Conservation (phyloP, 2,329 filamentous ascomycete species). For the Ciborinia camelliae region DNA sequence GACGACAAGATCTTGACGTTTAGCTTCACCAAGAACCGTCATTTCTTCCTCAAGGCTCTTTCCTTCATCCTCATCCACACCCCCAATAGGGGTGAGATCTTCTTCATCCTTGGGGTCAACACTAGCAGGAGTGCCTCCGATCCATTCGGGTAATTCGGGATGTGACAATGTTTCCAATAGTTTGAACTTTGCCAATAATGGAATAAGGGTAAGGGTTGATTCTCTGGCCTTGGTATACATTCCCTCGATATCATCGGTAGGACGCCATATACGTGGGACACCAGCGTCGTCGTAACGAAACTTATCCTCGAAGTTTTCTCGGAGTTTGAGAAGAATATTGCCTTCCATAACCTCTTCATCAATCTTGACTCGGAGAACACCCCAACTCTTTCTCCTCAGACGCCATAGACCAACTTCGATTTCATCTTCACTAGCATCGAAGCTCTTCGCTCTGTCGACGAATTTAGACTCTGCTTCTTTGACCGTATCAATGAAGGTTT, state of each 20-base stretch:
- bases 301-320: constrained; percentile 98
- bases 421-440: constrained; percentile 87
- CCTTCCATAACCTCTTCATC: constrained; percentile 98
- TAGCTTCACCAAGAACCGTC: constrained; percentile 85
- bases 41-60: constrained; percentile 96
- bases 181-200: constrained; percentile 80
- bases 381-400: constrained; percentile 90
- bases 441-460: constrained; percentile 83
- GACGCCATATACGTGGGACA: constrained; percentile 94
- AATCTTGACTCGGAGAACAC: constrained; percentile 81
- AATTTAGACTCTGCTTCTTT: constrained; percentile 83
- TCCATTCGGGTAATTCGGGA: constrained; percentile 80
- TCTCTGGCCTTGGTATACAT: constrained; percentile 89
- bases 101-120: constrained; percentile 84
- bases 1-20: constrained; percentile 85
- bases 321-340: constrained; percentile 89
- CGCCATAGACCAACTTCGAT: constrained; percentile 92
- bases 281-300: constrained; percentile 96
- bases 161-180: constrained; percentile 69
- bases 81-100: constrained; percentile 82
- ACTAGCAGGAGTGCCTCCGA: constrained; percentile 72
- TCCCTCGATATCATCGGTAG: constrained; percentile 94
- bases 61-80: constrained; percentile 90
- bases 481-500: constrained; percentile 76
- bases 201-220: constrained; percentile 86